Percentiles rank a stretch among this genome's conserved stretches.
Conservation (phyloP, 495 filamentous ascomycete species). For the Parmelia sp. region DNA sequence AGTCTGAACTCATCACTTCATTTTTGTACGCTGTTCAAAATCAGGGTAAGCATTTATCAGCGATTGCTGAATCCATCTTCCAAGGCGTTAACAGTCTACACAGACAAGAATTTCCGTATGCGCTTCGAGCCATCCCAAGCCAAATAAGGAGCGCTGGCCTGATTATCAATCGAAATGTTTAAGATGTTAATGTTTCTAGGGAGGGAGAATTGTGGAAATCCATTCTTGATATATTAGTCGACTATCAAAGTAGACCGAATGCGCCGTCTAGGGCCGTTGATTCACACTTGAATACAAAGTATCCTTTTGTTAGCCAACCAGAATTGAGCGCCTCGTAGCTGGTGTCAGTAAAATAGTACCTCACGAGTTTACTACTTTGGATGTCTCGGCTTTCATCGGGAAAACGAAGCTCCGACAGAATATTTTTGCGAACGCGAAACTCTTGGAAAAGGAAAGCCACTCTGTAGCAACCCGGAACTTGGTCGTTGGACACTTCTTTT, state of each 20-base stretch:
- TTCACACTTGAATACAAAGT: too few species aligned
- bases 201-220: neutral
- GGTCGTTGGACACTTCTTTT: neutral
- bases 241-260: too few species aligned
- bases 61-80: neutral
- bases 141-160: too few species aligned
- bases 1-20: constrained; percentile 70
- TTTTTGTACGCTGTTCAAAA: constrained; percentile 65
- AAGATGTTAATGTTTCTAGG: neutral
- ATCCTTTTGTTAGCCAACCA: too few species aligned
- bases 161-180: too few species aligned
- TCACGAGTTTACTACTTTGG: too few species aligned
- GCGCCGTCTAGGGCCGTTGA: too few species aligned
- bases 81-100: constrained; percentile 4
- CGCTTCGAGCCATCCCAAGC: constrained; percentile 36
- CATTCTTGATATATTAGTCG: too few species aligned
- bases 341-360: too few species aligned
- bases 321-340: too few species aligned
- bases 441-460: neutral
- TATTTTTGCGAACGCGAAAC: neutral
- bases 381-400: neutral
- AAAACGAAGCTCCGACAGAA: neutral
- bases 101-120: constrained; percentile 44
- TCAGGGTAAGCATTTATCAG: constrained; percentile 41
- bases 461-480: neutral